Conservation (phyloP, 176 grass and related monocot species). For the Carex cristatella region DNA sequence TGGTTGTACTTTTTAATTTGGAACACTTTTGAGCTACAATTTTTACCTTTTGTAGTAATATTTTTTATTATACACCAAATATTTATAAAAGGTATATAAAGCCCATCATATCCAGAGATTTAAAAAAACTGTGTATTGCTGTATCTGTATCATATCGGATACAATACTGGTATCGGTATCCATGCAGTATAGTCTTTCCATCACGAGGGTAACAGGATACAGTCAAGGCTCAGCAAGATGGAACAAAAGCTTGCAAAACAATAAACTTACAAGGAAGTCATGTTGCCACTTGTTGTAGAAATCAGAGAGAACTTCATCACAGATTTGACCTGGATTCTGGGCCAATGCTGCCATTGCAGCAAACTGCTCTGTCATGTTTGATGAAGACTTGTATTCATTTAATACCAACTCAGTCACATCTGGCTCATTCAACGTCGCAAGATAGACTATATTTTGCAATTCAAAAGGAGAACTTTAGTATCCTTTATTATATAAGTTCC, state of each 20-base stretch:
- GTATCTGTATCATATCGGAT: neutral
- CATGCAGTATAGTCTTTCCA: neutral
- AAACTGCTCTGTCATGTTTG: slow-evolving; percentile 99
- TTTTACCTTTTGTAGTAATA: neutral
- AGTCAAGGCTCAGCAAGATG: neutral
- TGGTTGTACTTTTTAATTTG: neutral
- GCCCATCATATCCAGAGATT: neutral
- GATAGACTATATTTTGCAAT: slow-evolving; percentile 50
- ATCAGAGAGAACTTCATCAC: slow-evolving; percentile 77
- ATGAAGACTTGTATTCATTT: slow-evolving; percentile 77
- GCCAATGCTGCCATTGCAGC: slow-evolving; percentile 84
- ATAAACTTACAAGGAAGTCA: slow-evolving; percentile 78
- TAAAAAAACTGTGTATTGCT: neutral
- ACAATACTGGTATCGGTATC: neutral
- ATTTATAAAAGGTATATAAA: neutral
- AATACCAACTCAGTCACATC: slow-evolving; percentile 69
- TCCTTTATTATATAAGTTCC: neutral
- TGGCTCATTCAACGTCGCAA: slow-evolving; percentile 66
- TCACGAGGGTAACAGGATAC: neutral
- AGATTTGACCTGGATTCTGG: slow-evolving; percentile 85
- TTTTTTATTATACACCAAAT: neutral
- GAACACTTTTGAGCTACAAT: neutral
- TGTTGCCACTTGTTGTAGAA: slow-evolving; percentile 87
- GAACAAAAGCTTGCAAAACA: neutral
- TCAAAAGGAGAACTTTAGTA: slow-evolving; percentile 35